These are phyloP conservation scores for Paracoccidioides lutzii DNA, from an alignment of 2,329 filamentous ascomycete genomes.

Conservation along the genomic window DNA sequence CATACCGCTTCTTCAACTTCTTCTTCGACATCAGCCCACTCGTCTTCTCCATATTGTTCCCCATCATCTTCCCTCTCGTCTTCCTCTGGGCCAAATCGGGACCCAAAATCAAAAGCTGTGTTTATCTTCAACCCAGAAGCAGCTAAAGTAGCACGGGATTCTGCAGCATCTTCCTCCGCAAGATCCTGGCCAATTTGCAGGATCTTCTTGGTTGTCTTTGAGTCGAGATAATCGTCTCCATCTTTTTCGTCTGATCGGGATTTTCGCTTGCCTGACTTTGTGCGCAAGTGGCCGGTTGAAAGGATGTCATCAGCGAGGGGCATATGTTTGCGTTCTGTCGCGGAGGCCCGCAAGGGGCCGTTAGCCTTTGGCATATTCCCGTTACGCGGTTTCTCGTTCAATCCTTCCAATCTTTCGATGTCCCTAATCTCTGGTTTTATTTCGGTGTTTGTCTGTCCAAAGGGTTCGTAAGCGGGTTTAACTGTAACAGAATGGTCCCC, in stretches of 20 bases:
- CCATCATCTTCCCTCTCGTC: conserved; percentile 34
- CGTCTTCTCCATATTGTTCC: conserved; percentile 47
- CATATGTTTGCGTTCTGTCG: conserved; percentile 60
- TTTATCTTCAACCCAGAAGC: conserved; percentile 26
- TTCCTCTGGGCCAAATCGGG: conserved; percentile 50
- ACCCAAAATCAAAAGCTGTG: conserved; percentile 66
- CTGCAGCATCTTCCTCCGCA: conserved; percentile 61
- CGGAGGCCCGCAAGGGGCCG: conserved; percentile 20
- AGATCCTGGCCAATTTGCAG: conserved; percentile 80
- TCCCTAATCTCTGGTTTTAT: no score
- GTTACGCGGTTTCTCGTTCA: background rate
- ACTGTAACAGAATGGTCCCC: background rate
- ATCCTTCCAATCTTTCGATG: background rate
- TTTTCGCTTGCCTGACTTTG: conserved; percentile 56
- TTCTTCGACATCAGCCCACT: conserved; percentile 70
- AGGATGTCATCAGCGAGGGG: conserved; percentile 81
- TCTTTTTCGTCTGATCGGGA: conserved; percentile 42
- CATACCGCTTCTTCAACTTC: conserved; percentile 39
- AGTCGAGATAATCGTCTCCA: conserved; percentile 64
- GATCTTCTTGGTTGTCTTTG: conserved; percentile 79
- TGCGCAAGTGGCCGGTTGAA: conserved; percentile 56
- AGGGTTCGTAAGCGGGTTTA: background rate
- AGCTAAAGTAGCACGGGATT: conserved; percentile 24
- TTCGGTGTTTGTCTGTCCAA: background rate
- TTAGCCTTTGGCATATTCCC: conserved; percentile 58